Evolutionary conservation across 805 yeast genomes (phyloP), one percentile per base, ranked within the genome.

Genomic region (Yarrowia hollandica): DNA sequence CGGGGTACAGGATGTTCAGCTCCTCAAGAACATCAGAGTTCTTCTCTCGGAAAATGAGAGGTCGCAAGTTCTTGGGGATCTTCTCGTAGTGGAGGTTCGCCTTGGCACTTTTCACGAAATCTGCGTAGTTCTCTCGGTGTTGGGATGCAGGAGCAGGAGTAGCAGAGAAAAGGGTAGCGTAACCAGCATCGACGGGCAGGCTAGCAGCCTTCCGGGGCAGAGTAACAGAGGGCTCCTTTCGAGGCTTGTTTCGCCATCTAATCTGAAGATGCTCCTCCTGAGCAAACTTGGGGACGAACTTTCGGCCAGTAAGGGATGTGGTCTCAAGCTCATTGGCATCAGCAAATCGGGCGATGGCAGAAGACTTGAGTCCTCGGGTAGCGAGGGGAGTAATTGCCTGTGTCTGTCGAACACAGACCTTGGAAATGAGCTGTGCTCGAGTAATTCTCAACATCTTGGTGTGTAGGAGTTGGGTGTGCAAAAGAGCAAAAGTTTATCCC

Each of bases 41-140:
- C 58, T 52, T 52, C n/a, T 5, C 33, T 12, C 59, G 48, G 39
- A 15, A 55, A 12, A 39, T 39, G 12, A 41, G 39, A 30, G 59
- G 59, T 28, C 39, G 48, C 31, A 55, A 16, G 38, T 55, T 55
- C 50, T 55, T 55, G 59, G 59, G 59, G 21, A 55, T 21, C 59
- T 55, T 55, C 39, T 21, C 18, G 25, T 22, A 55, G 50, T 28
- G 48, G 15, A 38, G 22, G 19, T 30, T 39, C 26, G 23, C 35
- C 26, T 18, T 15, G 19, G 35, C 33, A 2, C 19, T 12, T 15
- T 52, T 11, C 35, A 25, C 33, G 5, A 52, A 35, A 12, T 52
- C 34, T 11, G 5, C 1, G 35, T 52, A 52, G 10, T 15, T 9
- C 7, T 16, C 25, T 23, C 22, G 19, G 15, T 16, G 3, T 10